Conservation (phyloP, 1,139 yeast genomes). For the Oligophagozyma castellii region DNA sequence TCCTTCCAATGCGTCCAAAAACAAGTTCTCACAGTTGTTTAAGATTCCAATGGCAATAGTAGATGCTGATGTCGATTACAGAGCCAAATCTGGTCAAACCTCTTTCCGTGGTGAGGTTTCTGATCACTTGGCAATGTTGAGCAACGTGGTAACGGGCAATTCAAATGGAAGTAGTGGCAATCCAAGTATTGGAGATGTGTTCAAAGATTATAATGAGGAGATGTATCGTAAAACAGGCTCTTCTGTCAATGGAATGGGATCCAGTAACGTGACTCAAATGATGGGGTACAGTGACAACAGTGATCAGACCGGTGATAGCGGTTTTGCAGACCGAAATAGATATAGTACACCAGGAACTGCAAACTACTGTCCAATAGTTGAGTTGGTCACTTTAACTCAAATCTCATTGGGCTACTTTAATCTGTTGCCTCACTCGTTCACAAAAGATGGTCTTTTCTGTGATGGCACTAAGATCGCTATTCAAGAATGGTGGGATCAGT, state of each 20-base stretch:
- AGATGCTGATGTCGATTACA: too few relatives aligned
- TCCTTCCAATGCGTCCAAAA: slow-evolving; percentile 68
- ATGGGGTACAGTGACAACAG: neutral
- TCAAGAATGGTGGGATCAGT: slow-evolving; percentile 66
- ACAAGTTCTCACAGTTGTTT: slow-evolving; percentile 70
- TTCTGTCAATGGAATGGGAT: neutral
- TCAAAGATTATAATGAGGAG: neutral
- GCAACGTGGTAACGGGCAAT: slow-evolving; percentile 1
- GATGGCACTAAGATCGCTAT: slow-evolving; percentile 62
- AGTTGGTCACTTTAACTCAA: slow-evolving; percentile 62
- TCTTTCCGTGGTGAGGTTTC: too few relatives aligned
- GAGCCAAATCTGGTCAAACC: neutral
- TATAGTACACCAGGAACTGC: too few relatives aligned
- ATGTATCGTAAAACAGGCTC: too few relatives aligned
- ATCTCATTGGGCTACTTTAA: slow-evolving; percentile 67
- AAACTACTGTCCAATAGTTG: slow-evolving; percentile 37
- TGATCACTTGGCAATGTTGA: neutral
- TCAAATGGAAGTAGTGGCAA: slow-evolving; percentile 1
- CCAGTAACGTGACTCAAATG: neutral
- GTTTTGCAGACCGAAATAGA: neutral
- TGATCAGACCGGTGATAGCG: neutral
- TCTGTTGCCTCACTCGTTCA: slow-evolving; percentile 42
- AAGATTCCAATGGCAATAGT: slow-evolving; percentile 29
- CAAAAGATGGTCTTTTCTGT: slow-evolving; percentile 78
- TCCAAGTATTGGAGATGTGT: neutral